phyloP scores from a whole-genome alignment of 2,329 filamentous ascomycete species.

The Curvularia sp. region DNA sequence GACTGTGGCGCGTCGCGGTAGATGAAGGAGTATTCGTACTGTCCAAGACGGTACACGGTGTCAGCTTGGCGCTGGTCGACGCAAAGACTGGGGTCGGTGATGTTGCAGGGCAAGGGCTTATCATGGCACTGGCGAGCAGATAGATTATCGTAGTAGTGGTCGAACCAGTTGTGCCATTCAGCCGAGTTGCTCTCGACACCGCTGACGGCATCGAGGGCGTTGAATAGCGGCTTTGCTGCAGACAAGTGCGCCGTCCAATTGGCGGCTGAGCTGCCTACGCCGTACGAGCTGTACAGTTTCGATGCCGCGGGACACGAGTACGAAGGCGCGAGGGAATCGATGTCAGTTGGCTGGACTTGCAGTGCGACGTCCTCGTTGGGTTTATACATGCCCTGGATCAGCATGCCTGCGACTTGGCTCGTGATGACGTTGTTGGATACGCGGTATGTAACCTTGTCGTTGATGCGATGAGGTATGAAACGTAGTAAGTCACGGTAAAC shows the following conservation, averaged over 20 bases:
- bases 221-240: slow-evolving; percentile 63
- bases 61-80: slow-evolving; percentile 69
- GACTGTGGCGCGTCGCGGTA: slow-evolving; percentile 72
- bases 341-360: slow-evolving; percentile 59
- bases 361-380: slow-evolving; percentile 32
- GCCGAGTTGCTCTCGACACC: slow-evolving; percentile 64
- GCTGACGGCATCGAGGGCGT: slow-evolving; percentile 70
- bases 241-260: slow-evolving; percentile 71
- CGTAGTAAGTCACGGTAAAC: slow-evolving; percentile 75
- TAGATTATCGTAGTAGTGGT: slow-evolving; percentile 87
- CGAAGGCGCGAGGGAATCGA: slow-evolving; percentile 77
- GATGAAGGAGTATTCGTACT: slow-evolving; percentile 82
- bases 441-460: slow-evolving; percentile 65
- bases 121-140: slow-evolving; percentile 79
- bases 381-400: slow-evolving; percentile 70
- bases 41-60: slow-evolving; percentile 75
- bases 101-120: slow-evolving; percentile 74
- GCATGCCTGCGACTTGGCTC: slow-evolving; percentile 78
- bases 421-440: slow-evolving; percentile 87
- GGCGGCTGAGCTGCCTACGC: slow-evolving; percentile 52
- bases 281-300: slow-evolving; percentile 55
- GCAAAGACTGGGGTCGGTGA: slow-evolving; percentile 62
- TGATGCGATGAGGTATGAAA: slow-evolving; percentile 66
- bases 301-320: slow-evolving; percentile 69
- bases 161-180: slow-evolving; percentile 74